These are phyloP conservation scores for Vitis rupestris DNA, from an alignment of 164 flowering plant species.

Conservation along the genomic window DNA sequence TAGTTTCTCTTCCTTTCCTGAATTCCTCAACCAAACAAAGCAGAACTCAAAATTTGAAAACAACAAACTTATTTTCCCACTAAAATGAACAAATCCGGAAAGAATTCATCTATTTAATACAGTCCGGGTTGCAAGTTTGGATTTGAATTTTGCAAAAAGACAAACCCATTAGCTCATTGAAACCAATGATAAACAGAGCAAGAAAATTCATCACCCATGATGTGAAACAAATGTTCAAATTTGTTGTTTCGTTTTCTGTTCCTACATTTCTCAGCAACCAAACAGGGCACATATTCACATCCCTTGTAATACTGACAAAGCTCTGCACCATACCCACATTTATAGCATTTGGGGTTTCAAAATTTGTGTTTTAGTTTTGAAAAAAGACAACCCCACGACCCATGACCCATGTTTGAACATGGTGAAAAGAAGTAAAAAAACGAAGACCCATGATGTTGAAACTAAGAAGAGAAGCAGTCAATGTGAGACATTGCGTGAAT, in stretches of 20 bases:
- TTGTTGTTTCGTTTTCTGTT: too few species aligned
- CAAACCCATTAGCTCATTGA: constrained; percentile 1
- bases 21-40: too few species aligned
- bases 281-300: background rate
- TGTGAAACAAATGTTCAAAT: background rate
- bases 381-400: too few species aligned
- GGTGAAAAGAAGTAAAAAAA: background rate
- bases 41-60: too few species aligned
- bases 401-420: too few species aligned
- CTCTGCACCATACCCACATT: too few species aligned
- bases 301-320: too few species aligned
- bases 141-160: background rate
- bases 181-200: background rate
- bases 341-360: too few species aligned
- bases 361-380: too few species aligned
- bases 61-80: too few species aligned
- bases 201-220: background rate
- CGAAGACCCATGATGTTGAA: background rate
- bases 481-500: background rate
- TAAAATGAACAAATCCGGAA: too few species aligned
- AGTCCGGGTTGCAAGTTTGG: background rate
- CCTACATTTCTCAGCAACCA: constrained; percentile 9
- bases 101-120: background rate
- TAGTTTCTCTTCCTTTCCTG: too few species aligned
- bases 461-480: background rate